Evolutionary conservation across 768 basidiomycete genomes (phyloP).

Genomic region (Gloeopeniophorella convolvens): DNA sequence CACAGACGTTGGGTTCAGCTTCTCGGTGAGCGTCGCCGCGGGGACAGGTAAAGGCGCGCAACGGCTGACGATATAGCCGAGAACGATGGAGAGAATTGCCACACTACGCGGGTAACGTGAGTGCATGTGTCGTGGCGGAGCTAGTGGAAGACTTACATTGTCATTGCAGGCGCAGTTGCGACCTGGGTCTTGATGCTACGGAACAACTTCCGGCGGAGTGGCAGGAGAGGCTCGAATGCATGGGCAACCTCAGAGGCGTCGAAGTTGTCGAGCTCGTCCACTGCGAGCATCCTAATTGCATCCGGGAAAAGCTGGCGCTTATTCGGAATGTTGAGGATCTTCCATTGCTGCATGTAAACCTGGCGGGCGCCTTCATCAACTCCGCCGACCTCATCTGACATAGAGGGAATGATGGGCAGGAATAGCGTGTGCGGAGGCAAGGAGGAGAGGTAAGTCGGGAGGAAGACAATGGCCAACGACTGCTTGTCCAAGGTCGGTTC

Average conservation of each 20-base stretch:
- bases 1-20: background rate
- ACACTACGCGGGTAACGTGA: conserved; percentile 38
- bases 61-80: conserved; percentile 43
- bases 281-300: conserved; percentile 24
- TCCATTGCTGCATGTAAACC: conserved; percentile 29
- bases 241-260: conserved; percentile 14
- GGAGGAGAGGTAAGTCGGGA: conserved; percentile 42
- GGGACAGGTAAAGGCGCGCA: conserved; percentile 30
- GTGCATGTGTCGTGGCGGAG: background rate
- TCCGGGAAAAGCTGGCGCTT: conserved; percentile 23
- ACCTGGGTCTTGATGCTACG: conserved; percentile 38
- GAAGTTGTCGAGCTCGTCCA: conserved; percentile 11
- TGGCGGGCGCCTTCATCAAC: conserved; percentile 23
- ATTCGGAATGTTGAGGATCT: conserved; percentile 23
- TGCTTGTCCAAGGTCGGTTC: conserved; percentile 34
- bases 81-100: conserved; percentile 61
- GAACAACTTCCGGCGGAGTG: conserved; percentile 13
- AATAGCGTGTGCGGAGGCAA: conserved; percentile 40
- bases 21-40: conserved; percentile 24
- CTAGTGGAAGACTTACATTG: conserved; percentile 54
- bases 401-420: conserved; percentile 45
- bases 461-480: conserved; percentile 63
- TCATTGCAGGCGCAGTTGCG: conserved; percentile 52
- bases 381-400: conserved; percentile 20
- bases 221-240: conserved; percentile 16